Conservation (phyloP, 495 filamentous ascomycete genomes). For the Pseudoneurospora amorphoporcata region DNA sequence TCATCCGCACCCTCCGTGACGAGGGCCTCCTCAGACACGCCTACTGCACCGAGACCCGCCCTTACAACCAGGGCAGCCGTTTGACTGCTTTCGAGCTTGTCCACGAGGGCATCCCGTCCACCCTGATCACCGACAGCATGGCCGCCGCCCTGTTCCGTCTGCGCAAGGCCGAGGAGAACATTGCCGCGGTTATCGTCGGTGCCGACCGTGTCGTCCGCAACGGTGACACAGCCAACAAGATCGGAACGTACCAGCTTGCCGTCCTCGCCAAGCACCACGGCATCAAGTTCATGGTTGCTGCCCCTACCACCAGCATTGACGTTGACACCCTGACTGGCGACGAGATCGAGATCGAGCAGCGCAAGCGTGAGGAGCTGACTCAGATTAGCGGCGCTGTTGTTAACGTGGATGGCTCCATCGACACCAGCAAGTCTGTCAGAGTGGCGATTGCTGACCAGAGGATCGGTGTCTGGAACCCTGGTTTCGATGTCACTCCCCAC, state of each 20-base stretch:
- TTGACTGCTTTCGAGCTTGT: conserved; percentile 93
- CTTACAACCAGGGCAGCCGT: conserved; percentile 95
- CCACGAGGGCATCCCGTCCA: conserved; percentile 86
- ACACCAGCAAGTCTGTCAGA: conserved; percentile 46
- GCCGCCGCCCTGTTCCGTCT: conserved; percentile 66
- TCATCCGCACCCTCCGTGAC: conserved; percentile 74
- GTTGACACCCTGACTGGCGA: conserved; percentile 61
- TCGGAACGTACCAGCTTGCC: conserved; percentile 88
- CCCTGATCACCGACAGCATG: conserved; percentile 94
- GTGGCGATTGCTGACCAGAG: conserved; percentile 72
- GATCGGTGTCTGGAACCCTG: conserved; percentile 88
- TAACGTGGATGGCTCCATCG: conserved; percentile 35
- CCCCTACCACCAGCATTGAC: conserved; percentile 90
- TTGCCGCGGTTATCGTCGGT: conserved; percentile 83
- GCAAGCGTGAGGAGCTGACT: conserved; percentile 66
- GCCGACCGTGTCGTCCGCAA: conserved; percentile 93
- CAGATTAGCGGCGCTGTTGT: conserved; percentile 65
- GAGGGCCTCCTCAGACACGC: conserved; percentile 58
- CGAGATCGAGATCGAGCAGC: conserved; percentile 81
- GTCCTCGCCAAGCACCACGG: conserved; percentile 77
- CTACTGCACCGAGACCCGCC: conserved; percentile 93
- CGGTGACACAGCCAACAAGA: conserved; percentile 97
- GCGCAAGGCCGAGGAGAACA: conserved; percentile 44
- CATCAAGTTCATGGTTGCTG: conserved; percentile 90
- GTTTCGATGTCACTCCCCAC: conserved; percentile 87